Percentiles rank a stretch among this genome's conserved stretches.
Conservation (phyloP, 331 rosid genomes). For the Acacia concinna region DNA sequence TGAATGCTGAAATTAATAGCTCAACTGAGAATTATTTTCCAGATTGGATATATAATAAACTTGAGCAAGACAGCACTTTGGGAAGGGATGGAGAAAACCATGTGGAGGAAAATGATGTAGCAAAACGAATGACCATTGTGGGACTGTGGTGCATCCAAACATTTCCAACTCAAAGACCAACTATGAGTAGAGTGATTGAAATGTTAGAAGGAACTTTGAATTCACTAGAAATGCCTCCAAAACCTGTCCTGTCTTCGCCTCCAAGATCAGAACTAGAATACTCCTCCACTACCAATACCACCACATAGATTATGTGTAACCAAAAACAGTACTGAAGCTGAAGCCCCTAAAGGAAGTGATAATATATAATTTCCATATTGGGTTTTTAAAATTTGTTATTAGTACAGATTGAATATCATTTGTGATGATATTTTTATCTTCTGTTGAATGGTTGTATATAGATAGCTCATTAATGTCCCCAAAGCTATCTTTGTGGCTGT, state of each 20-base stretch:
- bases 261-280: background rate
- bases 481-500: too few relatives aligned
- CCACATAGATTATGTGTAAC: background rate
- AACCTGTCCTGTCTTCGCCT: constrained; percentile 39
- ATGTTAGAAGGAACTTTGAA: constrained; percentile 47
- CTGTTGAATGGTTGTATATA: background rate
- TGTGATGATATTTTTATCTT: background rate
- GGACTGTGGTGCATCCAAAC: constrained; percentile 57
- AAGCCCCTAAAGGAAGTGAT: too few relatives aligned
- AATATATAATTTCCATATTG: background rate
- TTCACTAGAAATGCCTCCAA: constrained; percentile 45
- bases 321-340: too few relatives aligned
- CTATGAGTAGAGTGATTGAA: constrained; percentile 43
- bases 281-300: background rate
- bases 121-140: constrained; percentile 42
- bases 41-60: constrained; percentile 30
- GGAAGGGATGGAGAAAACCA: background rate
- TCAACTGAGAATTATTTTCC: constrained; percentile 45
- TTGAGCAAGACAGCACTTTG: constrained; percentile 24
- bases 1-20: constrained; percentile 16
- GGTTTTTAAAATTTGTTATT: too few relatives aligned
- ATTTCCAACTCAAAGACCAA: constrained; percentile 42
- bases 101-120: constrained; percentile 32
- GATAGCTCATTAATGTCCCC: too few relatives aligned
- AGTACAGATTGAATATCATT: too few relatives aligned